Base-by-base conservation (phyloP, 2,329 filamentous ascomycete genomes). In the Epichloe sylvatica region DNA sequence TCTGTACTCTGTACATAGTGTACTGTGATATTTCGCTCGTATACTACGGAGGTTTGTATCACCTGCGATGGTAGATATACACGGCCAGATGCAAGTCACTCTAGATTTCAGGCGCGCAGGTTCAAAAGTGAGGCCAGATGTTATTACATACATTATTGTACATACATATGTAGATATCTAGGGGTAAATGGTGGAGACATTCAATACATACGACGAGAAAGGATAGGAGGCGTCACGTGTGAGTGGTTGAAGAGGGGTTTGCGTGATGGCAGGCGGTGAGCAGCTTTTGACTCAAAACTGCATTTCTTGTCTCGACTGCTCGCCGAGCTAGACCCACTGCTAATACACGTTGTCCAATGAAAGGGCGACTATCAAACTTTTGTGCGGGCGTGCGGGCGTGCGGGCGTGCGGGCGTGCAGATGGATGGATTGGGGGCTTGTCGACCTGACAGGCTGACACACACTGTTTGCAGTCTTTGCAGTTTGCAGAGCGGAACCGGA, bases 351-450 rank as follows among this genome's bases (percentile, higher is more conserved):
- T 33, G 50, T 55, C 69, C 65, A 68, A 68, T 68, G 60, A 67
- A 49, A 42, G 21, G 30, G 55, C 52, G 57, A 57, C 62, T 59
- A 64, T 66, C 63, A 63, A 61, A 64, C 63, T 63, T 64, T 63
- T 53, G 45, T 46, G 49, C 50, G 45, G 50, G 42, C 41, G 9
- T 46, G 46, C 45, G 17, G 17, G 42, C 41, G 9, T 46, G 46
- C 45, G 17, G 17, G 17, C 17, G 45, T 46, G 49, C 50, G 45
- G 50, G 42, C 41, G 13, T 46, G 46, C 45, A 17, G 45, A 34
- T 25, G 48, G 37, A 42, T 36, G 43, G 2, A 25, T 3, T 8
- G 48, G 37, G 48, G 40, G 2, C 21, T n/a, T n/a, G 43, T 21
- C n/a, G n/a, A 23, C 43, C 36, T 46, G 49, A 37, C 19, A 19